Evolutionary conservation across 148 eudicot genomes (phyloP).

Genomic region (Cornus florida): DNA sequence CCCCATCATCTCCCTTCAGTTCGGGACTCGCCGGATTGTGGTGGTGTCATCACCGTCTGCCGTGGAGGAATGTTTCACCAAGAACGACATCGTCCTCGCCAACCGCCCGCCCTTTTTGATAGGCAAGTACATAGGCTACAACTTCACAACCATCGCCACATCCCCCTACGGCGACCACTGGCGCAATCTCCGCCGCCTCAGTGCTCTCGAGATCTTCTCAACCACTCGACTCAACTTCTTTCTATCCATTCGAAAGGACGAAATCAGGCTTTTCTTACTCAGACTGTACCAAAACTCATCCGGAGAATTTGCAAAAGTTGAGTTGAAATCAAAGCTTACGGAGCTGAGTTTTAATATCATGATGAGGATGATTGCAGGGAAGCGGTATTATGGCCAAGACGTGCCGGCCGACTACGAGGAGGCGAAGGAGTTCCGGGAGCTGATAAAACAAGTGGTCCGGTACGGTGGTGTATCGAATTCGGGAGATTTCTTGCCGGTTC

Average conservation of each 20-base stretch:
- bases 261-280: slow-evolving; percentile 8
- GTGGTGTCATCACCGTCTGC: slow-evolving; percentile 23
- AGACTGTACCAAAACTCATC: background rate
- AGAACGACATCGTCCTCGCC: slow-evolving; percentile 2
- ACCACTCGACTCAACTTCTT: slow-evolving; percentile 14
- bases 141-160: background rate
- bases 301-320: slow-evolving; percentile 10
- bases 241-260: slow-evolving; percentile 23
- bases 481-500: slow-evolving; percentile 23
- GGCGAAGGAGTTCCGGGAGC: slow-evolving; percentile 7
- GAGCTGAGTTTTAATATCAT: no score
- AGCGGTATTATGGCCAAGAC: slow-evolving; percentile 26
- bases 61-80: slow-evolving; percentile 40
- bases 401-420: slow-evolving; percentile 22
- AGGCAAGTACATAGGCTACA: slow-evolving; percentile 1
- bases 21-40: slow-evolving; percentile 19
- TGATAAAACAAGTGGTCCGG: slow-evolving; percentile 4
- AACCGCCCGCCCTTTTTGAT: background rate
- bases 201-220: slow-evolving; percentile 21
- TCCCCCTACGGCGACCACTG: slow-evolving; percentile 32
- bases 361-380: slow-evolving; percentile 37
- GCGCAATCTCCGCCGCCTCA: slow-evolving; percentile 29
- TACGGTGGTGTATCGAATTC: slow-evolving; percentile 15
- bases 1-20: slow-evolving; percentile 21
- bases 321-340: slow-evolving; percentile 25